These are phyloP conservation scores for Zygosaccharomyces lentus DNA, from an alignment of 805 yeast species.

Conservation along the genomic window DNA sequence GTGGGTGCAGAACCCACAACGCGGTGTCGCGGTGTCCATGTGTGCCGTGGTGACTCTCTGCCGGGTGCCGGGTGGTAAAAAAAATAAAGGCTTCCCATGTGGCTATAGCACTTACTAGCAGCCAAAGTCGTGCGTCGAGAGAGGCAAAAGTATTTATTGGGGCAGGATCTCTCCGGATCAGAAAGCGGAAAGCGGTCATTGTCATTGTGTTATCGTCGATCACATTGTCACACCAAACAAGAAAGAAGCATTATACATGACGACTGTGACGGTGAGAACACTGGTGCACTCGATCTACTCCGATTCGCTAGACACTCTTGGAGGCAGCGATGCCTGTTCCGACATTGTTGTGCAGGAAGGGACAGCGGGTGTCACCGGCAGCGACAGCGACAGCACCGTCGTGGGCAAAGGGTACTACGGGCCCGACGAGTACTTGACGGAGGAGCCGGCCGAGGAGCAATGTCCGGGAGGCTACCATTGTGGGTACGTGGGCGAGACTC, in stretches of 20 bases:
- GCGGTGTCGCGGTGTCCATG: constrained; percentile 1
- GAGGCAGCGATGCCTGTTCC: neutral
- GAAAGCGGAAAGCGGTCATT: no score
- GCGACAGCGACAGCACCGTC: constrained; percentile 4
- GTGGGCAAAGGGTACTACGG: constrained; percentile 1
- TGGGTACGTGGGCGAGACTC: constrained; percentile 50
- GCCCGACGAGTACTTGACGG: neutral
- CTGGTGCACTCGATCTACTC: constrained; percentile 4
- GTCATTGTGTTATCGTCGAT: neutral
- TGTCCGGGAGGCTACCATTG: constrained; percentile 64
- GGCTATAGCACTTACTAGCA: constrained; percentile 1
- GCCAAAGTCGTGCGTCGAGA: neutral
- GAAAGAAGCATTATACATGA: neutral
- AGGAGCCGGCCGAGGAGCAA: constrained; percentile 7
- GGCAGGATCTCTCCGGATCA: neutral
- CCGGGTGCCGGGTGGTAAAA: neutral
- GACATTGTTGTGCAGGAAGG: neutral
- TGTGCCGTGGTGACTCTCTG: no score
- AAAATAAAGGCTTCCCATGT: neutral
- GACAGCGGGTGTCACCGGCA: neutral
- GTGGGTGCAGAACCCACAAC: constrained; percentile 6
- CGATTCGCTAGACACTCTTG: constrained; percentile 1
- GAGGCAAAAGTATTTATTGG: constrained; percentile 1
- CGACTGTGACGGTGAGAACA: constrained; percentile 3
- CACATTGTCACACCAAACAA: neutral